Base-by-base conservation (phyloP, 257 asterid genomes). In the Ligustrum vulgare region DNA sequence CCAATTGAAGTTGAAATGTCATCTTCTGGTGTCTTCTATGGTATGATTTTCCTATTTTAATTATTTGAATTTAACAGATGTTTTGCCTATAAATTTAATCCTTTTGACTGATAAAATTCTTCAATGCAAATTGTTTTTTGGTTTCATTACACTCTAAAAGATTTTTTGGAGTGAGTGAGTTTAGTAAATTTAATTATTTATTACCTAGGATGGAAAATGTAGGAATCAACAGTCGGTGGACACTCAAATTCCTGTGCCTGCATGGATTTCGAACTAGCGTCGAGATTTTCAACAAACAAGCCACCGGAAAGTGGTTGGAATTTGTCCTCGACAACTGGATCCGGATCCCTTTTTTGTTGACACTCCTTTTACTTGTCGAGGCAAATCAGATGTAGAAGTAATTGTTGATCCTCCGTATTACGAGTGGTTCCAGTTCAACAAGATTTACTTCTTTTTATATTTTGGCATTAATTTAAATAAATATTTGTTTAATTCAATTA, bases 231-330 rank as follows among this genome's bases (percentile, higher is more conserved):
- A 33, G 62, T 20, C 69, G 37, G 60, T 90, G 80, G 80, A 92
- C 89, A 72, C 86, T 92, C 76, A 88, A 92, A 63, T 73, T 94
- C 71, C 71, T 94, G 1, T 94, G 98, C 86, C 91, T 92, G 16
- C 99, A 94, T 75, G 98, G 99, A 16, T 94, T 92, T 80, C 86
- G 97, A 72, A 92, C 99, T 31, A 92, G 98, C 80, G 99, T 85
- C 18, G 89, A 85, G 37, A 94, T 92, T 25, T 78, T 94, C 28
- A 86, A 71, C 86, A 92, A 84, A 33, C 98, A 94, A 62, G 79
- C 92, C 67, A 81, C 89, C 67, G 83, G 80, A 8, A 92, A 94
- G 77, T 94, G 98, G 98, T 90, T 91, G 63, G 79, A 80, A 80
- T 83, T 89, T 7, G 93, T 94, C 32, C 65, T 89, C 33, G 84